Base-by-base conservation (phyloP, 2,329 filamentous ascomycete species). In the Bipolaris sorokiniana region DNA sequence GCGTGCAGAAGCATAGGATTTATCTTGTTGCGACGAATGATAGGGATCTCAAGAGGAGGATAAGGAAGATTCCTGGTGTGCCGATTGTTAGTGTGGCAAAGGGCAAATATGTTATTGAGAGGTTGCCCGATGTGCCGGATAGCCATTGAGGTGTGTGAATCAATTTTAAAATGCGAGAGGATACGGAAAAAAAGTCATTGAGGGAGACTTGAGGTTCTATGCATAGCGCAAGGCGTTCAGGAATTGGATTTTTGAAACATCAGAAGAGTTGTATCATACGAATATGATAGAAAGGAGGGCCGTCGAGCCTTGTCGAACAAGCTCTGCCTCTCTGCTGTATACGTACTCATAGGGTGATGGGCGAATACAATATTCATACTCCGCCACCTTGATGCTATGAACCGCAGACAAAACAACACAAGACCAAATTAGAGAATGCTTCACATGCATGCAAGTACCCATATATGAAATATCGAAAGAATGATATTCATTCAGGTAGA, bases 71-170 rank as follows among this genome's bases (percentile, higher is more conserved):
- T 50, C 88, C 88, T 1, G 88, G 88, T 76, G 87, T 90, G 55
- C 88, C 88, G 23, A 86, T 91, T 67, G 84, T 97, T 82, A 92
- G 88, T 70, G 91, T 95, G 26, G 90, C 90, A 5, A 86, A 91
- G 70, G 92, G 91, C 44, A 97, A 97, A 78, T 98, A 97, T 78
- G 89, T 94, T 46, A 95, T 99, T 71, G 95, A 98, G 82, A 86
- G 93, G 69, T 78, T 97, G 61, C 93, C 93, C 5, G 90, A 92
- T 77, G 91, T 91, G 36, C 90, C 91, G 33, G 88, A 92, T 65
- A 86, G 70, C 45, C 41, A 67, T 37, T 73, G 47, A 64, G 28
- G 26, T 26, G 16, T 16, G 1, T 7, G 20, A 23, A 31, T 11
- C 9, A 13, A 31, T 11, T 31, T 15, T 7, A 26, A 26, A 53